Evolutionary conservation across 2,329 filamentous ascomycete genomes (phyloP).

Genomic region (Monilinia vaccinii-corymbosi): DNA sequence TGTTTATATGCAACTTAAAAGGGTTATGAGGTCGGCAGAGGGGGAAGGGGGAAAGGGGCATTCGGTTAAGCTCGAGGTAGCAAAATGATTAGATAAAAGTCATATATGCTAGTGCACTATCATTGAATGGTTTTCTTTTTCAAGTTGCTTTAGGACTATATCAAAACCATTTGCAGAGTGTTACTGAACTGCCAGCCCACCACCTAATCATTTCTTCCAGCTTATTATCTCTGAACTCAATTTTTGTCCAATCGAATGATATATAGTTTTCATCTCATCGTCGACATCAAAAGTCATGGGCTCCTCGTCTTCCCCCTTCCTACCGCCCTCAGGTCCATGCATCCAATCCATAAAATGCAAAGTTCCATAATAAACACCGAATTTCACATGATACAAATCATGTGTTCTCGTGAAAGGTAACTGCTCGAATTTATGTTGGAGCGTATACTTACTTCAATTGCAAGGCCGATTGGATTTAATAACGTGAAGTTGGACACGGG

Average conservation of each 20-base stretch:
- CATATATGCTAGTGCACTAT: background rate
- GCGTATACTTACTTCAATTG: too few relatives aligned
- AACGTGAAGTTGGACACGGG: too few relatives aligned
- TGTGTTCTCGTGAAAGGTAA: background rate
- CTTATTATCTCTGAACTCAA: background rate
- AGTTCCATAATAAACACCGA: background rate
- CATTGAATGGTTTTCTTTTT: background rate
- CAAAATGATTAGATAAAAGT: background rate
- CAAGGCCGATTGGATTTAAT: too few relatives aligned
- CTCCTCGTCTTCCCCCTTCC: background rate
- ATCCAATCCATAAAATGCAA: background rate
- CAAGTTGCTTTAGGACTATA: background rate
- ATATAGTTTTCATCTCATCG: background rate
- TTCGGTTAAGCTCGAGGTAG: background rate
- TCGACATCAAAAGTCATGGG: background rate
- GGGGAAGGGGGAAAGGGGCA: background rate
- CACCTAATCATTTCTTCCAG: background rate
- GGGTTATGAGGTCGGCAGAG: background rate
- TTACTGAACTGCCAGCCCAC: background rate
- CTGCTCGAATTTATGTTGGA: background rate
- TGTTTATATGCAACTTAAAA: constrained; percentile 3
- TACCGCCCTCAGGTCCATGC: background rate
- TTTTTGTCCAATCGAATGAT: background rate
- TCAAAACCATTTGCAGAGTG: background rate
- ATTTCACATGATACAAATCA: background rate